A percentile compares a stretch with the other conserved stretches of the same genome.
Conservation (phyloP, 768 basidiomycete species). For the Phanerochaete sordida region DNA sequence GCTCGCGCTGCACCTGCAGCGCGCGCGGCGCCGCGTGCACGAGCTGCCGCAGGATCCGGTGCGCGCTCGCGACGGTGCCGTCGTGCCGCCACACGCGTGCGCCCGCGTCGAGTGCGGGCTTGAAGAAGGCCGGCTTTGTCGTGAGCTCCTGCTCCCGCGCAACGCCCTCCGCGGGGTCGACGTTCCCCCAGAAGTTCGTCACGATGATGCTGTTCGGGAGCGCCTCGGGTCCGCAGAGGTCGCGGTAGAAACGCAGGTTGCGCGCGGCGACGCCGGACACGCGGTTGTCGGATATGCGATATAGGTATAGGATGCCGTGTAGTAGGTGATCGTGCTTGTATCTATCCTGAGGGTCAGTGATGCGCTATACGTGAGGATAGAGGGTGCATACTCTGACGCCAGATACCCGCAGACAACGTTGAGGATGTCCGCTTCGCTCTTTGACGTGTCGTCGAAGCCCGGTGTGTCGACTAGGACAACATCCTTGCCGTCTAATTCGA, state of each 20-base stretch:
- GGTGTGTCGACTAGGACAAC: slow-evolving; percentile 56
- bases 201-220: slow-evolving; percentile 18
- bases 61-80: slow-evolving; percentile 11
- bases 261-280: slow-evolving; percentile 7
- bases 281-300: slow-evolving; percentile 19
- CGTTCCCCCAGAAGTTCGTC: slow-evolving; percentile 22
- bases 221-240: slow-evolving; percentile 17
- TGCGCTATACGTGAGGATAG: neutral
- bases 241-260: slow-evolving; percentile 11
- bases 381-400: slow-evolving; percentile 4
- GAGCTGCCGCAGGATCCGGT: slow-evolving; percentile 12
- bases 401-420: slow-evolving; percentile 7
- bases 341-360: neutral
- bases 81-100: slow-evolving; percentile 15
- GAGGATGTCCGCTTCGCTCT: slow-evolving; percentile 13
- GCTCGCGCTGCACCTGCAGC: slow-evolving; percentile 13
- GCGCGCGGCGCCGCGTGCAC: slow-evolving; percentile 5
- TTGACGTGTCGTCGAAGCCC: slow-evolving; percentile 47
- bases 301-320: slow-evolving; percentile 18
- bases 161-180: slow-evolving; percentile 7
- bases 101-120: slow-evolving; percentile 12
- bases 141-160: slow-evolving; percentile 18
- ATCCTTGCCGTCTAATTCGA: slow-evolving; percentile 37
- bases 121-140: slow-evolving; percentile 15
- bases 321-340: slow-evolving; percentile 9